Evolutionary conservation across 2,329 filamentous ascomycete genomes (phyloP), one percentile per base, ranked within the genome.

Genomic region (Paracoccidioides lutzii): DNA sequence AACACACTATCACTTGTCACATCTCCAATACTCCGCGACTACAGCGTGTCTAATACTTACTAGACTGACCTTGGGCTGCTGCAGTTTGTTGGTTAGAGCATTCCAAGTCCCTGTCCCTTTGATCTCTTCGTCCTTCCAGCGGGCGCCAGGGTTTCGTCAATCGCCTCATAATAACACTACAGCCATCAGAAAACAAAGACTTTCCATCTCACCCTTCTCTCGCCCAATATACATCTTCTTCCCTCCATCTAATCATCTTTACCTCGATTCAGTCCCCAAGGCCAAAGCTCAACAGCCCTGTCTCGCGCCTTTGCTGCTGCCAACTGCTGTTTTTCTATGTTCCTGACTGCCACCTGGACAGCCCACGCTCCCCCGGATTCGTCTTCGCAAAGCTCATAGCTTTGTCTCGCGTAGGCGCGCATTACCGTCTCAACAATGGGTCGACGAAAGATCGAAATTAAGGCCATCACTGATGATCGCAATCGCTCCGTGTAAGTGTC

Each of bases 391-490:
- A 9, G 4, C 12, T 22, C n/a, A 28, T 30, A 12, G 41, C 15
- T 33, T 28, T 28, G 33, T 32, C 45, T 41, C 32, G 30, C 33
- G 37, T 38, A 50, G 40, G 48, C 48, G 48, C 48, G 40, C 40
- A 44, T 8, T 14, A 28, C n/a, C 15, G 42, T 15, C 30, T 52
- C 60, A 67, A 74, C 60, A 54, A 98, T 98, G 93, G 93, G 93
- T 72, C 85, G 93, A 73, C 84, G 93, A 81, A 98, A 98, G 83
- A 98, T 98, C 71, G 93, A 97, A 78, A 97, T 98, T 79, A 96
- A 96, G 76, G 89, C 91, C 65, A 97, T 97, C 80, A 96, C 95
- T 75, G 90, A 96, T 83, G 90, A 96, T 74, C 84, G 90, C 67
- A 96, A 96, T 71, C 89, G 90, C 71, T 95, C 90, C 67, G 90